Base-by-base conservation (phyloP, 1,284 basidiomycete genomes). In the Ceraceosorus guamensis region DNA sequence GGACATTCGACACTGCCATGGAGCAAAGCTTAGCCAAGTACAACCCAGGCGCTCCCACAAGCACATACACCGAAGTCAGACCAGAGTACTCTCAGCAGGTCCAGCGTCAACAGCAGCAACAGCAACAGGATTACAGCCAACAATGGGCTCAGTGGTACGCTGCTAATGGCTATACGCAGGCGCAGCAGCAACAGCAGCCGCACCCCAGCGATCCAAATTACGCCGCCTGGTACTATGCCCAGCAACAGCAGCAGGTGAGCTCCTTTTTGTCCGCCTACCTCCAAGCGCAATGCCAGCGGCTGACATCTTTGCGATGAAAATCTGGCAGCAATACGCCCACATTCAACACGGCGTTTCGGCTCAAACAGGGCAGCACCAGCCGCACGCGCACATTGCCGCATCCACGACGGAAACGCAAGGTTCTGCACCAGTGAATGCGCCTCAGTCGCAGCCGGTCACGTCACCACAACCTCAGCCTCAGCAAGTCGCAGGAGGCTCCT, bases 1-100 rank as follows among this genome's bases (percentile, higher is more conserved):
- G 84, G 4, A 88, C 89, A 49, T 91, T 89, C 65, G 89, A 91
- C 70, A 79, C 84, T 31, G 88, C 90, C 86, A 91, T 91, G 88
- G 89, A 91, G 77, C 88, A 89, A 60, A 87, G 85, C 68, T 79
- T 91, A 14, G 85, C 87, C 1, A 80, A 85, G 60, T 86, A 89
- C 70, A 82, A 75, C 43, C 67, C 65, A 2, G 60, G 52, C 14
- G 65, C 55, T 7, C 64, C 62, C 16, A 30, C 33, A 30, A 49
- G 30, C 34, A 49, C 50, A 7, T 60, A 62, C 44, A 56, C 45
- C 14, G 46, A 50, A n/a, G 46, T 47, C 5, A 43, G 60, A 24
- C 52, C 57, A 3, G 58, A 49, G 47, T 60, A 62, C 18, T 46
- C n/a, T 8, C 44, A 39, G 13, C 46, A 49, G 24, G 24, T 6